Evolutionary conservation across 805 yeast genomes (phyloP), one percentile per base, ranked within the genome.

Genomic region (Candida alai): DNA sequence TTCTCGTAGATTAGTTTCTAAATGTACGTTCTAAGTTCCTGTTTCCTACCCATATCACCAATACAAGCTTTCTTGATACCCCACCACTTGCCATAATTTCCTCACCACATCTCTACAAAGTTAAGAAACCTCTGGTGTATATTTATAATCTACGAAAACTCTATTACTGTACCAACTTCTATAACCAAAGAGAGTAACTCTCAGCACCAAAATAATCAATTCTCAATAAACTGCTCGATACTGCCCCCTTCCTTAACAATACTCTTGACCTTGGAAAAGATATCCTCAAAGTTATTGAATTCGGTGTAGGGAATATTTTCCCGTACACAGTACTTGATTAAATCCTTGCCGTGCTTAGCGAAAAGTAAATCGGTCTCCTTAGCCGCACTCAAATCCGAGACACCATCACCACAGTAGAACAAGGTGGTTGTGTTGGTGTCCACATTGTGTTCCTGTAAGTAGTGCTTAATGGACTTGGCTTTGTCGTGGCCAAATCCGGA

Each of bases 341-440:
- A 73, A 55, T 93, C 97, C 50, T 83, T 78, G 32, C 97, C 98
- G 44, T 78, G 77, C 65, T 88, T 90, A 29, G 98, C 98, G 60
- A 90, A 93, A 45, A 93, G 65, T 47, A 90, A 68, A 58, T 93
- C 90, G 25, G 98, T 88, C 60, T 93, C 96, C 53, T 84, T 81
- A 16, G 97, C 97, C 16, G 98, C 98, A 38, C 87, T 77, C 47
- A 93, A 68, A 59, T 93, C 99, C 29, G 94, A 81, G 20, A 93
- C 96, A 44, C 99, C 99, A 58, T 93, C 99, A 39, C 99, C 99
- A 52, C 95, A 85, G 68, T 93, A 93, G 57, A 90, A 86, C 48
- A 87, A 71, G 31, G 40, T 35, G 43, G 60, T 42, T 40, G 54
- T 36, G 43, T 51, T 41, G 38, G 50, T 47, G 36, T 49, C 30